Percentiles rank a stretch among this genome's conserved stretches.
Conservation (phyloP, 2,329 filamentous ascomycete genomes). For the Cytospora chrysosperma region DNA sequence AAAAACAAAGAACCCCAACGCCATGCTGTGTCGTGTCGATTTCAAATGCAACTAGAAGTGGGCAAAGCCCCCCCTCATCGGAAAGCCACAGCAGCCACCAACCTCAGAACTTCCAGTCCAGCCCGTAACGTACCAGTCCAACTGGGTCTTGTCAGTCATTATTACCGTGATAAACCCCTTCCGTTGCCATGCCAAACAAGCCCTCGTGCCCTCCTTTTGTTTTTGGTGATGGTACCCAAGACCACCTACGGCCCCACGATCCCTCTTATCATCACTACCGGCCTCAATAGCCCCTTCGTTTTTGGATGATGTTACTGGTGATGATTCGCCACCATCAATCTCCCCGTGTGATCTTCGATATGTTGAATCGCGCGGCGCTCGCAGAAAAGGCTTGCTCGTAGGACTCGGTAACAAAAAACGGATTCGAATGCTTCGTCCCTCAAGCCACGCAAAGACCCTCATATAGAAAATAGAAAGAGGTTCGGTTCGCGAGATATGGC, state of each 20-base stretch:
- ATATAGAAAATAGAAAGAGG: background rate
- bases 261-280: background rate
- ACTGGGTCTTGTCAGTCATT: constrained; percentile 16
- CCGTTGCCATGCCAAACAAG: constrained; percentile 5
- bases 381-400: background rate
- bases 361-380: background rate
- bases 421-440: constrained; percentile 26
- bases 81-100: background rate
- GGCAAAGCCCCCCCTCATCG: background rate
- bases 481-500: constrained; percentile 8
- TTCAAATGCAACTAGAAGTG: constrained; percentile 17
- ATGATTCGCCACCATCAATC: background rate
- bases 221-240: background rate
- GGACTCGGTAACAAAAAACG: constrained; percentile 5
- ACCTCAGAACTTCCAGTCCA: constrained; percentile 6
- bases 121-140: background rate
- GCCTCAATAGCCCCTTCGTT: background rate
- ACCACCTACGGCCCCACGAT: background rate
- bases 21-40: constrained; percentile 20
- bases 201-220: background rate
- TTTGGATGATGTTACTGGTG: background rate
- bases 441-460: constrained; percentile 24
- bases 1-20: constrained; percentile 16
- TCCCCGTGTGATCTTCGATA: background rate
- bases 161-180: background rate